Evolutionary conservation across 192 early-diverging fungal genomes (phyloP), one percentile per base, ranked within the genome.

Genomic region (Lobosporangium transversale): DNA sequence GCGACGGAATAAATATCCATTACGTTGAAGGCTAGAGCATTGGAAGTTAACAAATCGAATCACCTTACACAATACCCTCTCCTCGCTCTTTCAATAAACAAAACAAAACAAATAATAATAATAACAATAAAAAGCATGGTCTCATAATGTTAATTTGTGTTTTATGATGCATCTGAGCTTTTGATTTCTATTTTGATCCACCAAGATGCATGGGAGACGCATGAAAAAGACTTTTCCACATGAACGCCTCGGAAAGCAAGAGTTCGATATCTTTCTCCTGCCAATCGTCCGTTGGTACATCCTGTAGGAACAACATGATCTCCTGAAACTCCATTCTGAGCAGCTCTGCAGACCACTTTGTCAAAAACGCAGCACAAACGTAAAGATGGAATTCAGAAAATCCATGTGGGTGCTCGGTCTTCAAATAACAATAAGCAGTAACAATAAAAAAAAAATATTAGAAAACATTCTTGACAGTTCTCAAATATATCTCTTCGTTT

Each of bases 331-430:
- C 97, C 89, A 95, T 89, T 71, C 89, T 86, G 55, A 80, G 86
- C 61, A 99, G 78, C 62, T 93, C 80, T 42, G 87, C 87, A n/a
- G 92, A 91, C 94, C 94, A 99, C 67, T 95, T 97, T 29, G 96
- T 92, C 79, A 99, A 79, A 74, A 99, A 97, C 8, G 98, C 97
- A 1, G 96, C 98, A 63, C 98, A 99, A 4, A 99, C 95, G 68
- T 99, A 99, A 6, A 97, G 85, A 74, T 99, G 98, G 78, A 99
- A 99, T 53, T 90, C 94, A 0, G 95, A 96, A 65, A 99, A 98
- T 12, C 92, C 94, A 63, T 93, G 90, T 20, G 89, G 80, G n/a
- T 91, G 91, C 79, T 95, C 94, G 10, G 94, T 89, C 88, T 92
- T 18, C 21, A 21, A 21, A n/a, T 2, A 33, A 51, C 9, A 31